Conservation (phyloP, 164 flowering plant species). For the Platanus orientalis region DNA sequence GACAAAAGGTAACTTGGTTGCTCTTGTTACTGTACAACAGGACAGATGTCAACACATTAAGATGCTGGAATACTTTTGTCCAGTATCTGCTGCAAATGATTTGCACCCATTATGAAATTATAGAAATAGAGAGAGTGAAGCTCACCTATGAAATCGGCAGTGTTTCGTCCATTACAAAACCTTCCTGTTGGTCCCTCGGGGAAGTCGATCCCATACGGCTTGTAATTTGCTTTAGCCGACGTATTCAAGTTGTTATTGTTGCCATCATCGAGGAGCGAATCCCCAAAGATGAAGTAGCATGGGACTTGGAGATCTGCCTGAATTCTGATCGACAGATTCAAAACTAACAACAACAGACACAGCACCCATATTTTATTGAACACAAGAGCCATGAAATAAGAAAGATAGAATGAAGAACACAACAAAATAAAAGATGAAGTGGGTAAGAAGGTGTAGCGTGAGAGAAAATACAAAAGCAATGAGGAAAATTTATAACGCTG, state of each 20-base stretch:
- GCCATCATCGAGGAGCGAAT: conserved; percentile 81
- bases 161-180: conserved; percentile 22
- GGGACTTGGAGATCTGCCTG: conserved; percentile 47
- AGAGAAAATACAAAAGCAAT: no score
- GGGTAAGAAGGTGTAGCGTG: no score
- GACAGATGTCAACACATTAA: no score
- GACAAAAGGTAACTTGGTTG: no score
- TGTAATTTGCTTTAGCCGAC: conserved; percentile 56
- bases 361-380: background rate
- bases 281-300: conserved; percentile 78
- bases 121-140: no score
- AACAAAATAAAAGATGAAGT: no score
- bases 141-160: conserved; percentile 60
- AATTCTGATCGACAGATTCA: background rate
- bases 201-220: conserved; percentile 78
- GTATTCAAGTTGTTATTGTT: conserved; percentile 59
- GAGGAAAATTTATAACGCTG: no score
- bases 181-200: conserved; percentile 48
- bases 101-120: no score
- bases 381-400: background rate
- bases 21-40: no score
- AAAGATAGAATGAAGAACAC: no score
- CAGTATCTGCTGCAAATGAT: no score
- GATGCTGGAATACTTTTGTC: no score
- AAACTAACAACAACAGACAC: background rate